Evolutionary conservation across 169 alveolate genomes (phyloP), one percentile per base, ranked within the genome.

Genomic region (Toxoplasma gondii): DNA sequence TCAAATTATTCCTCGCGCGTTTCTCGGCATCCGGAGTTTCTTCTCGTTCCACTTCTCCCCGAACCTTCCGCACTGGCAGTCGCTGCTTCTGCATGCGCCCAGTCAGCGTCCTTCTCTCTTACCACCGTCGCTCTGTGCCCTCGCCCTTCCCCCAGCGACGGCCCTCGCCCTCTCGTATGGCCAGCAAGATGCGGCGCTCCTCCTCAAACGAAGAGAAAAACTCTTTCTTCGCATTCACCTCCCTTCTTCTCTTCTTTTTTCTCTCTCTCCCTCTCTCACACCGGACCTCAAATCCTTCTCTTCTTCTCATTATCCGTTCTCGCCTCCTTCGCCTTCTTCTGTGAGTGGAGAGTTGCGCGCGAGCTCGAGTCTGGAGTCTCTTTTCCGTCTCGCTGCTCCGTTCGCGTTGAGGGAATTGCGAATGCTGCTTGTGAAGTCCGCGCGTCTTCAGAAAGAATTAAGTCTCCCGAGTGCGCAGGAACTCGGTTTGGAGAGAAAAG

Each of bases 21-120:
- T 36, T 41, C 90, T 82, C 36, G 38, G 67, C 1, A 1, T 82
- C 27, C 90, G 90, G 10, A 16, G 38, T 22, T 82, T 82, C 90
- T 39, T 82, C 41, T 9, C 90, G 58, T 31, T 82, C 24, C 90
- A 82, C 64, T 82, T 82, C 67, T 44, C 39, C 0, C 90, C 90
- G 67, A 82, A 82, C 24, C 90, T 82, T 31, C 41, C 41, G 34
- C 36, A 41, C 64, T 82, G 64, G 90, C 90, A 41, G n/a, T 82
- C 90, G n/a, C 90, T 82, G 38, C 90, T 38, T 24, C 90, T 44
- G 44, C 43, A 16, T n/a, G 84, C 43, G 84, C 84, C 43, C 12
- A 10, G 84, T 16, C 45, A 41, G 44, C 43, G 49, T n/a, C n/a
- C n/a, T n/a, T 1, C 84, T n/a, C 39, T n/a, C 43, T 31, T 44